A percentile compares a stretch with the other conserved stretches of the same genome.
These are phyloP conservation scores for Moringa oleifera DNA, from an alignment of 345 rosid species.

Conservation along the genomic window DNA sequence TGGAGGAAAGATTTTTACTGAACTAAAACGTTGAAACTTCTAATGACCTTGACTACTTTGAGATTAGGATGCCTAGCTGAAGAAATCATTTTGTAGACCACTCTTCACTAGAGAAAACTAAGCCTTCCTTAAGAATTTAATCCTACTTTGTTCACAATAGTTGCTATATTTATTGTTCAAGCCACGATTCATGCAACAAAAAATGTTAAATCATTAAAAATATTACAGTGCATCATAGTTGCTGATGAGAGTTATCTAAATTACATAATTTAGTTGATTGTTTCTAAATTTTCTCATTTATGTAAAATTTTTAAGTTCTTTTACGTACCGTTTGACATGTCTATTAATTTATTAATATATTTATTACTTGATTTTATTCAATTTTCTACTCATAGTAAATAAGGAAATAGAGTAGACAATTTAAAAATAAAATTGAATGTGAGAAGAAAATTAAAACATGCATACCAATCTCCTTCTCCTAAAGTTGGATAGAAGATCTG, in stretches of 20 bases:
- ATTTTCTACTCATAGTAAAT: conserved; percentile 69
- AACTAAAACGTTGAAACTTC: no score
- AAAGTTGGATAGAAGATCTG: conserved; percentile 85
- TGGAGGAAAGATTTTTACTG: no score
- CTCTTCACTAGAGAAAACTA: no score
- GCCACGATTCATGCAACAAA: not conserved
- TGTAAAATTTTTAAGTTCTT: not conserved
- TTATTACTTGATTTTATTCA: conserved; percentile 10
- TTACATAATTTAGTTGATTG: not conserved
- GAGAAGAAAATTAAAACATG: conserved; percentile 59
- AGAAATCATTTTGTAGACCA: no score
- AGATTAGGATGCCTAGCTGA: no score
- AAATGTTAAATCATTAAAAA: not conserved
- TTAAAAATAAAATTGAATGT: conserved; percentile 52
- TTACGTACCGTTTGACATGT: not conserved
- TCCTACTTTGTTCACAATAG: no score
- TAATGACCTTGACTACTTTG: no score
- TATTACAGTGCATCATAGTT: no score
- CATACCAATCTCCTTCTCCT: conserved; percentile 65
- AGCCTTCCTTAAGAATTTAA: no score
- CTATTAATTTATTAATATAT: not conserved
- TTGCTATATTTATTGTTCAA: not conserved
- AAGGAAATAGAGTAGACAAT: conserved; percentile 83
- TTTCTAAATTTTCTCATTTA: not conserved
- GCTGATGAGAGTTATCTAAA: not conserved